A percentile compares a stretch with the other conserved stretches of the same genome.
phyloP scores from a whole-genome alignment of 306 rosid species.

The Quercus glauca region DNA sequence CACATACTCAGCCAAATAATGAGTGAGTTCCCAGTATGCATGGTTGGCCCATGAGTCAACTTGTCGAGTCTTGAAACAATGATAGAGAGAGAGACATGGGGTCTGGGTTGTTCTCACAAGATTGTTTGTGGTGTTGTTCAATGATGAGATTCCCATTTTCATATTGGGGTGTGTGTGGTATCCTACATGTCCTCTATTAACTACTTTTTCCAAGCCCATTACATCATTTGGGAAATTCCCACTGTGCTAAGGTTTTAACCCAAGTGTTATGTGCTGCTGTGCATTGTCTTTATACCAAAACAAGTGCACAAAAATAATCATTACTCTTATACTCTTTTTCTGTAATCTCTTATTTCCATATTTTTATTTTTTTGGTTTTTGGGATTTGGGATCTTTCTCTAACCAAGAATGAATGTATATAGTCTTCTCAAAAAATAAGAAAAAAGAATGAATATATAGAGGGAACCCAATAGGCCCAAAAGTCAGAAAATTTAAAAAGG shows the following conservation, averaged over 20 bases:
- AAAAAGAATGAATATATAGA: not conserved
- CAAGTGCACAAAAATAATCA: no score
- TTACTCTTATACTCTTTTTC: not conserved
- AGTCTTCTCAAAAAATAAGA: no score
- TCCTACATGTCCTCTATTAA: slow-evolving; percentile 33
- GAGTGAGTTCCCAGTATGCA: slow-evolving; percentile 10
- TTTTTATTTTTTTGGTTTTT: not conserved
- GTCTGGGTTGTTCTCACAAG: slow-evolving; percentile 12
- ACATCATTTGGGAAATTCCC: not conserved
- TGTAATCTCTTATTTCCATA: not conserved
- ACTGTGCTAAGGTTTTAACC: not conserved
- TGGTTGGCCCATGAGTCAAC: slow-evolving; percentile 38
- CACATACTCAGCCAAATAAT: slow-evolving; percentile 4
- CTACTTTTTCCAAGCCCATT: slow-evolving; percentile 15
- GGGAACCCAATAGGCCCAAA: no score
- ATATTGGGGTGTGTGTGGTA: slow-evolving; percentile 19
- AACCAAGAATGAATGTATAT: not conserved
- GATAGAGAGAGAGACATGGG: slow-evolving; percentile 39
- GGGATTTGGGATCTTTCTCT: not conserved
- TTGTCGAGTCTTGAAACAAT: slow-evolving; percentile 37
- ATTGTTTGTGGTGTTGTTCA: slow-evolving; percentile 32
- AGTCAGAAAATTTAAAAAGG: no score
- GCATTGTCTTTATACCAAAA: not conserved
- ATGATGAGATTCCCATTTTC: slow-evolving; percentile 44
- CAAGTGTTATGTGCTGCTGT: not conserved